These are phyloP conservation scores for Chaetoscypha palmicola DNA, from an alignment of 2,329 filamentous ascomycete genomes.

Conservation along the genomic window DNA sequence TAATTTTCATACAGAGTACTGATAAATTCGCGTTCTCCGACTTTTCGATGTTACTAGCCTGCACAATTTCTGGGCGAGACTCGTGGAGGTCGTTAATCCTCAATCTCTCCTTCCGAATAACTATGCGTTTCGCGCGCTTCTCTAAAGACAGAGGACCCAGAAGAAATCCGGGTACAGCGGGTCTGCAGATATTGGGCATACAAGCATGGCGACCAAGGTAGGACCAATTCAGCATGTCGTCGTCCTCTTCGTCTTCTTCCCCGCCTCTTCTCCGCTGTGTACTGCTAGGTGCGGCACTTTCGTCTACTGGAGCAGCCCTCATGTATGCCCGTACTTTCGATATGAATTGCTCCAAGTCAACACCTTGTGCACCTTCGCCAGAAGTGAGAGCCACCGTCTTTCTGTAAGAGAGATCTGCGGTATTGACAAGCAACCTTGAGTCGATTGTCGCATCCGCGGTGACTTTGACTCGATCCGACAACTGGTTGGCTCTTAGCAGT, in stretches of 20 bases:
- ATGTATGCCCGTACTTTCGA: constrained; percentile 87
- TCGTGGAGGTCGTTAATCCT: constrained; percentile 61
- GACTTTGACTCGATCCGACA: constrained; percentile 68
- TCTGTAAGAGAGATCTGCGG: constrained; percentile 73
- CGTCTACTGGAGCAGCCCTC: constrained; percentile 53
- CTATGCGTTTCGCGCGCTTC: constrained; percentile 67
- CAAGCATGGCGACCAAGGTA: constrained; percentile 73
- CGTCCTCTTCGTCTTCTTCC: constrained; percentile 60
- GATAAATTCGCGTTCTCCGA: constrained; percentile 76
- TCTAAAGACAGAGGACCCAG: constrained; percentile 84
- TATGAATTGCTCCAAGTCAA: constrained; percentile 88
- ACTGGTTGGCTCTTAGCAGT: constrained; percentile 57
- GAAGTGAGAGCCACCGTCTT: constrained; percentile 68
- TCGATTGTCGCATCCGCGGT: constrained; percentile 88
- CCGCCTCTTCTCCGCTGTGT: constrained; percentile 38
- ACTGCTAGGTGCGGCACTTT: constrained; percentile 40
- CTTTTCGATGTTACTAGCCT: constrained; percentile 63
- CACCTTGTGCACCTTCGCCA: constrained; percentile 63
- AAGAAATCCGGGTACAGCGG: constrained; percentile 74
- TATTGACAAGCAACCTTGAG: constrained; percentile 73
- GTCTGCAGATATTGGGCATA: constrained; percentile 64
- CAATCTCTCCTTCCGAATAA: constrained; percentile 61
- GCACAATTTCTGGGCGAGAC: constrained; percentile 71
- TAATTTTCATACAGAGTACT: constrained; percentile 68
- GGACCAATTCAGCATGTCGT: constrained; percentile 79